Base-by-base conservation (phyloP, 2,329 filamentous ascomycete species). In the Fusarium pseudoanthophilum region DNA sequence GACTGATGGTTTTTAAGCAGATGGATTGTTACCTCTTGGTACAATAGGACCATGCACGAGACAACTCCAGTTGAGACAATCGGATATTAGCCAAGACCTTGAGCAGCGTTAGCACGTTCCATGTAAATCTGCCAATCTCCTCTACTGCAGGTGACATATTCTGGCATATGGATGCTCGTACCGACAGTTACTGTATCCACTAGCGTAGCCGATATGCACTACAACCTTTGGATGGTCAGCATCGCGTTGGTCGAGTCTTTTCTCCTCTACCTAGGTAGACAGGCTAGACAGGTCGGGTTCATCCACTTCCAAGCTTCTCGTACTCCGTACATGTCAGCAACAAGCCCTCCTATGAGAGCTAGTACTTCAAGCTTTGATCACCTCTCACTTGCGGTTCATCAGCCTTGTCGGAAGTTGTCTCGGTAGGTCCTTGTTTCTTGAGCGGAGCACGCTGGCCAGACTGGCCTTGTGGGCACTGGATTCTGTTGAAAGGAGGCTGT, bases 401-500 rank as follows among this genome's bases (percentile, higher is more conserved):
- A 56, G 52, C 64, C 62, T 71, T 60, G 51, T 71, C 46, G 45
- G 45, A 16, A 36, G 57, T 43, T 43, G 52, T 48, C 24, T 67
- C 43, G 39, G 60, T 32, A 24, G 28, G 49, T 58, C 39, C 53
- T 53, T 67, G 55, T 49, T 53, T 60, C 24, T 36, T 53, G 21
- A 45, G 64, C 40, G 40, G 52, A 60, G 46, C 42, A 26, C 39
- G 43, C n/a, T 56, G 58, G 37, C 32, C 39, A 43, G 64, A 26
- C 37, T 43, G 45, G 36, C 20, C 43, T 67, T 48, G 39, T 51
- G 37, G 37, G 26, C 36, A 37, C 49, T 57, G 24, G n/a, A 39
- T 20, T 32, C 43, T 45, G 24, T 42, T 69, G 21, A 39, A 51
- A 37, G 43, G 66, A 69, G 69, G 69, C 69, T 72, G 68, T 72